These are phyloP conservation scores for Cercospora canescens DNA, from an alignment of 2,329 filamentous ascomycete genomes.

Conservation along the genomic window DNA sequence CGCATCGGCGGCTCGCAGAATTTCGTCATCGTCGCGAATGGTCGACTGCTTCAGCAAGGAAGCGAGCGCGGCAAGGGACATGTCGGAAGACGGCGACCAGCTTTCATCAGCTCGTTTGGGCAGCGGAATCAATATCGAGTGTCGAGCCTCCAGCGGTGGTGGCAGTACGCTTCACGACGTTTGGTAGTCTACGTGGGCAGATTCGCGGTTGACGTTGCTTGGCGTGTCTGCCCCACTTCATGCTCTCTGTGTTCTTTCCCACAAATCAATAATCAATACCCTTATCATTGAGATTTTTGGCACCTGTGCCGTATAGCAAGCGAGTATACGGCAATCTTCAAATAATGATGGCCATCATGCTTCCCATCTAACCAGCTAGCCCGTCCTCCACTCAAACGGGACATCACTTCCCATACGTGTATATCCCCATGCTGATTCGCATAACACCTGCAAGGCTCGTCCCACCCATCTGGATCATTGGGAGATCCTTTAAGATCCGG, in stretches of 20 bases:
- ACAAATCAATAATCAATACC: too few species aligned
- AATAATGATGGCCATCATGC: too few species aligned
- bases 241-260: background rate
- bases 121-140: background rate
- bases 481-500: background rate
- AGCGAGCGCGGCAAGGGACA: constrained; percentile 41
- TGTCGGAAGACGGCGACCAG: background rate
- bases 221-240: background rate
- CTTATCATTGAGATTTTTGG: too few species aligned
- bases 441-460: background rate
- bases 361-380: too few species aligned
- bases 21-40: constrained; percentile 71
- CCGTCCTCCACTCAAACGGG: background rate
- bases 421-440: background rate
- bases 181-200: background rate
- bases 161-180: background rate
- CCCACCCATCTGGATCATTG: background rate
- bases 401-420: background rate
- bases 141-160: background rate
- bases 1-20: constrained; percentile 64
- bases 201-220: background rate
- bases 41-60: constrained; percentile 58
- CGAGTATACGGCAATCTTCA: too few species aligned
- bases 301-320: too few species aligned
- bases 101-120: background rate